Evolutionary conservation across 805 yeast species (phyloP).

Genomic region (Starmerella floricola): DNA sequence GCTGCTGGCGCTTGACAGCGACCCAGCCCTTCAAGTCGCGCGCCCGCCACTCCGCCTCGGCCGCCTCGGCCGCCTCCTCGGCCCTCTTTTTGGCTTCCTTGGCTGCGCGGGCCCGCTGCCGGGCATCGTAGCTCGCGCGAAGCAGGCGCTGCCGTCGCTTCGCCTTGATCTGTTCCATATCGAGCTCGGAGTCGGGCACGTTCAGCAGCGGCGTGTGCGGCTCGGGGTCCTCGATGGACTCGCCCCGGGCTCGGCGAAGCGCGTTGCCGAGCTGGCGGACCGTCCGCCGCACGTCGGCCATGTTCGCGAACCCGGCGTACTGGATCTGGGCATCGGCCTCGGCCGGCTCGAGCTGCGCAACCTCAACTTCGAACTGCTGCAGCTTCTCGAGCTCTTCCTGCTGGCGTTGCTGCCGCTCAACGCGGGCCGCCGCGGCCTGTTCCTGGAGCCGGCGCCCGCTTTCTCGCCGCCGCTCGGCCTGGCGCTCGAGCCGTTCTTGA

Average conservation of each 20-base stretch:
- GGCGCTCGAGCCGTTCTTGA: slow-evolving; percentile 66
- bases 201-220: slow-evolving; percentile 55
- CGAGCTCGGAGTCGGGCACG: slow-evolving; percentile 70
- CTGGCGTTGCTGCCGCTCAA: slow-evolving; percentile 75
- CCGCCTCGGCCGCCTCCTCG: slow-evolving; percentile 45
- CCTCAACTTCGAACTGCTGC: slow-evolving; percentile 53
- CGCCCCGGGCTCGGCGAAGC: slow-evolving; percentile 33
- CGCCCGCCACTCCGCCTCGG: slow-evolving; percentile 68
- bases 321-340: slow-evolving; percentile 60
- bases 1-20: slow-evolving; percentile 47
- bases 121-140: slow-evolving; percentile 81
- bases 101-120: slow-evolving; percentile 68
- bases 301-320: slow-evolving; percentile 37
- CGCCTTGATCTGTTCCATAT: slow-evolving; percentile 70
- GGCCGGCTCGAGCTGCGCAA: slow-evolving; percentile 53
- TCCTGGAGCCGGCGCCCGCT: slow-evolving; percentile 83
- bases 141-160: slow-evolving; percentile 72
- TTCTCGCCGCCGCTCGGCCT: slow-evolving; percentile 70
- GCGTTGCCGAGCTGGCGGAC: slow-evolving; percentile 27
- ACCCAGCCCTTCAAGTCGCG: slow-evolving; percentile 72
- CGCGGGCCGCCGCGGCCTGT: slow-evolving; percentile 74
- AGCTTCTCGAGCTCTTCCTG: slow-evolving; percentile 63
- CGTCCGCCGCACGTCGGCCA: slow-evolving; percentile 52
- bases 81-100: slow-evolving; percentile 54
- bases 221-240: slow-evolving; percentile 37